phyloP scores from a whole-genome alignment of 2,329 filamentous ascomycete species.

The Aspergillus fumigatiaffinis region DNA sequence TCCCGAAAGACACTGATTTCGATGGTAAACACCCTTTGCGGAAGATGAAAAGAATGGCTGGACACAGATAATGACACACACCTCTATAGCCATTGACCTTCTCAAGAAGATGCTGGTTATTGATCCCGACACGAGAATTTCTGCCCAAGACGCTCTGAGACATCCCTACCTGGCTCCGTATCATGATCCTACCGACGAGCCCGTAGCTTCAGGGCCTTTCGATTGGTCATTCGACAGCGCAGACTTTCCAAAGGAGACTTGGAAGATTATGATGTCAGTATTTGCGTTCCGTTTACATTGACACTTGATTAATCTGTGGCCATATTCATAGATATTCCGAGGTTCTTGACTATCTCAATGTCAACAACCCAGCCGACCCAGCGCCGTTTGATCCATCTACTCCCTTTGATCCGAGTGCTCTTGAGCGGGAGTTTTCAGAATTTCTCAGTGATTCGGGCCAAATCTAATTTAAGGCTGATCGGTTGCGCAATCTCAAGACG shows the following conservation, averaged over 20 bases:
- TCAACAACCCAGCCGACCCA: conserved; percentile 52
- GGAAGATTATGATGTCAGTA: conserved; percentile 99
- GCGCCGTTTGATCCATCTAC: background rate
- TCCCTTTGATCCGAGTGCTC: background rate
- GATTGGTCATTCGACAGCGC: conserved; percentile 99
- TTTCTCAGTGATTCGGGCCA: background rate
- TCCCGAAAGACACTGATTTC: conserved; percentile 80
- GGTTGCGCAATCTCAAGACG: background rate
- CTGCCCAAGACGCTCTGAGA: conserved; percentile 75
- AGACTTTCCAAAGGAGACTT: conserved; percentile 94
- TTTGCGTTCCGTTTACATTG: conserved; percentile 2
- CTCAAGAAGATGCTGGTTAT: conserved; percentile 96
- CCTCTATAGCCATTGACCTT: conserved; percentile 71
- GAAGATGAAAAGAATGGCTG: background rate
- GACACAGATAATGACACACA: conserved; percentile 3
- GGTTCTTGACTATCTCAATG: conserved; percentile 96
- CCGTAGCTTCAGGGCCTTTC: conserved; percentile 91
- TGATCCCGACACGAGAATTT: conserved; percentile 92
- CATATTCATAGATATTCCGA: conserved; percentile 75
- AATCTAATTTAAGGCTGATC: background rate
- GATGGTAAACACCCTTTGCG: conserved; percentile 54
- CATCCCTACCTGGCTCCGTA: conserved; percentile 94
- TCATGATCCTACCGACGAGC: conserved; percentile 95
- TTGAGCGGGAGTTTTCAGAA: background rate
- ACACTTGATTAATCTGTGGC: background rate